phyloP scores from a whole-genome alignment of 805 yeast species.

The Ogataea paraovalis region DNA sequence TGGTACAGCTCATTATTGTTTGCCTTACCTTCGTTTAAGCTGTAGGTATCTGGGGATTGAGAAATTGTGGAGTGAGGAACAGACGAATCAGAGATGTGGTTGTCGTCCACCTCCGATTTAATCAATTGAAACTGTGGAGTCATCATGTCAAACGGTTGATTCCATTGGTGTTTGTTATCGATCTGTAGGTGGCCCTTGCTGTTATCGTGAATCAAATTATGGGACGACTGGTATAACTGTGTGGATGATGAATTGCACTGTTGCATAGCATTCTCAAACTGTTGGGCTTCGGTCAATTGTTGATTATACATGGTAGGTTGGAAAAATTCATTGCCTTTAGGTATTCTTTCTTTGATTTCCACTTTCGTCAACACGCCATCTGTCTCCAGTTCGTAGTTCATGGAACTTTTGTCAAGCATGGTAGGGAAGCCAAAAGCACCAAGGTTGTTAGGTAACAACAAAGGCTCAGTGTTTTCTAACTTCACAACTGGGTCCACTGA shows the following conservation, averaged over 20 bases:
- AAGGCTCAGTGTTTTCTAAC: not conserved
- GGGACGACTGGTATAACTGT: no score
- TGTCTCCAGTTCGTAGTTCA: not conserved
- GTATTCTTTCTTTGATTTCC: not conserved
- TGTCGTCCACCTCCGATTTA: not conserved
- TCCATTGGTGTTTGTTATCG: not conserved
- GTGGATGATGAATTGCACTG: not conserved
- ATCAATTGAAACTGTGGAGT: not conserved
- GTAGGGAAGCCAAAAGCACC: not conserved
- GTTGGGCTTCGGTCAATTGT: not conserved
- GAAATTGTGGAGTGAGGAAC: not conserved
- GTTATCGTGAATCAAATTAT: no score
- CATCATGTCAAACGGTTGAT: not conserved
- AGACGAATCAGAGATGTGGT: not conserved
- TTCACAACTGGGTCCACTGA: not conserved
- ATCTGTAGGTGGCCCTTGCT: not conserved
- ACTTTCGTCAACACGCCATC: not conserved
- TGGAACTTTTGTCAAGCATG: not conserved
- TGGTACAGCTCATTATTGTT: not conserved
- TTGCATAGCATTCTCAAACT: not conserved
- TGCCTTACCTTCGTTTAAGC: not conserved
- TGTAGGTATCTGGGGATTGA: not conserved
- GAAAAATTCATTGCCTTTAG: not conserved
- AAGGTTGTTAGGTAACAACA: not conserved
- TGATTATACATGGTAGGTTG: not conserved